Evolutionary conservation across 2,329 filamentous ascomycete genomes (phyloP), one percentile per base, ranked within the genome.

Genomic region (Rugonectria rugulosa): DNA sequence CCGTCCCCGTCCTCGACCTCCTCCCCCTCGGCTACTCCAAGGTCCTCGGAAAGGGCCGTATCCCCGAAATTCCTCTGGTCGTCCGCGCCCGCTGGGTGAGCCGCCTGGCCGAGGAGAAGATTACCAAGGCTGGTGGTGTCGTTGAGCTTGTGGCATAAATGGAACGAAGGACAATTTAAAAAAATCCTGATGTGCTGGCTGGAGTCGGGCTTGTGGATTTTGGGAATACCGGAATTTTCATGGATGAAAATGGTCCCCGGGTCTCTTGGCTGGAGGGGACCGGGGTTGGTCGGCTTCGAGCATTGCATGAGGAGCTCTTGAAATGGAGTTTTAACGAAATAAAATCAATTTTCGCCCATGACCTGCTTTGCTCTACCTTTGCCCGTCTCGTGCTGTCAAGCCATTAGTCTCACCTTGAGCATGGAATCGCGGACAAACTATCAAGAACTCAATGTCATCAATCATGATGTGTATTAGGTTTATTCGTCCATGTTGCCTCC

Each of bases 41-140:
- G 86, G 88, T 99, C 69, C 90, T 99, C 77, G 96, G 95, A 79
- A 99, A 99, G 88, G 95, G 95, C 80, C 89, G 94, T 75, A 84
- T 98, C 73, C 94, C 95, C 74, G 84, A 94, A 75, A 87, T 98
- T 73, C 95, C 95, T 69, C 80, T 99, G 73, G 91, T 99, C 73
- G 93, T 99, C 69, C 91, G 91, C 76, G 94, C 95, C 70, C 86
- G 95, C 78, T 98, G 92, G 85, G 91, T 99, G 81, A 92, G 88
- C 86, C 90, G 90, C 78, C 88, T 97, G 79, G 95, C 95, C 69
- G 95, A 99, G 89, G 86, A 91, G 84, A 99, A 99, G 90, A 97
- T 99, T 82, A 96, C 91, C 78, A 92, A 95, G 80, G 94, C 93
- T 73, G 95, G 95, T 79, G 94, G 94, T 81, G 91, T 97, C 74